Percentiles rank a stretch among this genome's conserved stretches.
phyloP scores from a whole-genome alignment of 345 rosid genomes.

The Camelina sativa region DNA sequence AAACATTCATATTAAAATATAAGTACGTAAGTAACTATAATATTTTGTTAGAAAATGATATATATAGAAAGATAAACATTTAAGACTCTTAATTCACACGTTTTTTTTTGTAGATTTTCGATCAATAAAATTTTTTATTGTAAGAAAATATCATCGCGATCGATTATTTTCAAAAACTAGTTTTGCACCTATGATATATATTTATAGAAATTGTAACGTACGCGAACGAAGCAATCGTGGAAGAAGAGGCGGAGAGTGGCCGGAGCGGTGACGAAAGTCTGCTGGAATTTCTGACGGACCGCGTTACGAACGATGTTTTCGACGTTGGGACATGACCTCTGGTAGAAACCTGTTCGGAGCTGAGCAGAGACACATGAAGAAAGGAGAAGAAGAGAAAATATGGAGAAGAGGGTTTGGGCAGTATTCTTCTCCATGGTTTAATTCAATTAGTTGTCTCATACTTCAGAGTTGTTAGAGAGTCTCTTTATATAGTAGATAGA shows the following conservation, averaged over 20 bases:
- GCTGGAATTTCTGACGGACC: slow-evolving; percentile 44
- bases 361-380: slow-evolving; percentile 46
- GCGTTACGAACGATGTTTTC: slow-evolving; percentile 44
- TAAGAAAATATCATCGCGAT: background rate
- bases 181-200: background rate
- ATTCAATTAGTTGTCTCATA: slow-evolving; percentile 4
- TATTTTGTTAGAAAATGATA: background rate
- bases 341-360: slow-evolving; percentile 44
- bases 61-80: too few species aligned
- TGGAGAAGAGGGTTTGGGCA: slow-evolving; percentile 34
- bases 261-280: slow-evolving; percentile 49
- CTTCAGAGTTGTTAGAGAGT: slow-evolving; percentile 8
- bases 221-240: slow-evolving; percentile 49
- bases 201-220: slow-evolving; percentile 24
- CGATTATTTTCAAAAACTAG: too few species aligned
- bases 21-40: background rate
- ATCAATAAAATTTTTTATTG: background rate
- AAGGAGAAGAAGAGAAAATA: slow-evolving; percentile 33
- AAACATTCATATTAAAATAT: slow-evolving; percentile 10
- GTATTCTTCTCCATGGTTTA: slow-evolving; percentile 41
- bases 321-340: slow-evolving; percentile 41
- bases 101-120: background rate
- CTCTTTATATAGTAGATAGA: slow-evolving; percentile 32
- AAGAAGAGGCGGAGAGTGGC: slow-evolving; percentile 51
- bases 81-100: background rate